Percentiles rank a stretch among this genome's conserved stretches.
These are phyloP conservation scores for Fusarium palustre DNA, from an alignment of 2,329 filamentous ascomycete species.

Conservation along the genomic window DNA sequence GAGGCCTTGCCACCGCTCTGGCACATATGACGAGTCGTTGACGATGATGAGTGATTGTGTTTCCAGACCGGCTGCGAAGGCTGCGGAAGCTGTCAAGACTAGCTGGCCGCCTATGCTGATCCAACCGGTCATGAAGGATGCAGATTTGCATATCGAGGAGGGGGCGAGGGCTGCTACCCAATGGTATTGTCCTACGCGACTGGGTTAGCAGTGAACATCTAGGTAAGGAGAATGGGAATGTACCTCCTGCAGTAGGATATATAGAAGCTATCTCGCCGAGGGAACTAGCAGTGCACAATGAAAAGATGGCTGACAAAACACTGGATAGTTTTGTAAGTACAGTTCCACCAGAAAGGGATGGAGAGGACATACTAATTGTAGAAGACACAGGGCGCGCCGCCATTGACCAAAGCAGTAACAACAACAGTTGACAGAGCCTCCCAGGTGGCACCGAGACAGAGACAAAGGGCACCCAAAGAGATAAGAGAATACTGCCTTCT, in stretches of 20 bases:
- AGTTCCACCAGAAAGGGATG: neutral
- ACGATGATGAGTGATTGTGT: slow-evolving; percentile 58
- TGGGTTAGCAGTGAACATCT: neutral
- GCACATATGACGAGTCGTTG: slow-evolving; percentile 56
- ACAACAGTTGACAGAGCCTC: slow-evolving; percentile 62
- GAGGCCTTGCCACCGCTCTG: slow-evolving; percentile 59
- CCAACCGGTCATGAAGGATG: slow-evolving; percentile 34
- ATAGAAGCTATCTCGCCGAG: slow-evolving; percentile 39
- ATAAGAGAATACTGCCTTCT: slow-evolving; percentile 54
- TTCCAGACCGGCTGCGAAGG: slow-evolving; percentile 59
- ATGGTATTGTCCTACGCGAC: slow-evolving; percentile 34
- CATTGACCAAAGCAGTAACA: slow-evolving; percentile 57
- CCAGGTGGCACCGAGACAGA: slow-evolving; percentile 65
- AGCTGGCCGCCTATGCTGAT: slow-evolving; percentile 60
- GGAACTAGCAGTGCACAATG: slow-evolving; percentile 34
- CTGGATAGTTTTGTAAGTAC: neutral
- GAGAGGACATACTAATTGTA: slow-evolving; percentile 44
- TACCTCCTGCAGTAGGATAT: slow-evolving; percentile 39
- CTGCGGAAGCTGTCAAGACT: slow-evolving; percentile 60
- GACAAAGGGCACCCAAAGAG: slow-evolving; percentile 57
- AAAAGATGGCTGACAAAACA: slow-evolving; percentile 27
- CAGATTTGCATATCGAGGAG: slow-evolving; percentile 10
- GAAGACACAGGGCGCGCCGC: slow-evolving; percentile 60
- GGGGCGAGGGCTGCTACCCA: slow-evolving; percentile 40
- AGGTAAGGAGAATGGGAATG: rapidly evolving